Evolutionary conservation across 2,329 filamentous ascomycete species (phyloP), one percentile per base, ranked within the genome.

Genomic region (Drechslera avenae): DNA sequence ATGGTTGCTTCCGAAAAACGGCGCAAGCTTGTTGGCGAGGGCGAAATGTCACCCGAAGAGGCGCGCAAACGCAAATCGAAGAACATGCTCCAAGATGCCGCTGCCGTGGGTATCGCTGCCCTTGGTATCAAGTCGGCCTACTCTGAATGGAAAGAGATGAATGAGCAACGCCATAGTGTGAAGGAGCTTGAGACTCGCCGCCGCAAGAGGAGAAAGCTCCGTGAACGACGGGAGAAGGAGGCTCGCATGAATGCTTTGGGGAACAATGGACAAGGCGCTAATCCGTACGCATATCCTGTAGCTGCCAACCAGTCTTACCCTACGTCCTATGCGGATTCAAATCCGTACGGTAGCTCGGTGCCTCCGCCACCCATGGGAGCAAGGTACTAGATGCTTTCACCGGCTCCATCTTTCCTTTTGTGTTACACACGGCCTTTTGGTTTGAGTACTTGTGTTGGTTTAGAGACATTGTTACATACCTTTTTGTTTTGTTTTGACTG

Each of bases 81-180:
- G 69, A 84, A 83, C 47, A 82, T 83, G 73, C 71, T 87, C 34
- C 81, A 85, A 67, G 85, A 88, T 71, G 82, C 79, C 23, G 83
- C 86, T n/a, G 84, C 83, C 57, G 78, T 88, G 26, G 85, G 85
- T 55, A 83, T 89, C 59, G 85, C 86, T 23, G 85, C 84, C 18
- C 76, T 88, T 46, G 85, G 86, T 70, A 84, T 88, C 75, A 87
- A 87, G 70, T 81, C 82, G 42, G 85, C 86, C 12, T 79, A 84
- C 63, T 79, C 78, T 4, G 85, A 87, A 69, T 88, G 86, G 83
- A 85, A 87, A 71, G 83, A 87, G 66, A 84, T 85, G 73, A 82
- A 83, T 52, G 81, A 86, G 70, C 79, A 86, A 68, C 78, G 82
- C 52, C 79, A 81, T 59, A 78, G 81, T 64, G 79, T 78, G 46